Conservation (phyloP, 129 eudicot genomes). For the Lonicera japonica region DNA sequence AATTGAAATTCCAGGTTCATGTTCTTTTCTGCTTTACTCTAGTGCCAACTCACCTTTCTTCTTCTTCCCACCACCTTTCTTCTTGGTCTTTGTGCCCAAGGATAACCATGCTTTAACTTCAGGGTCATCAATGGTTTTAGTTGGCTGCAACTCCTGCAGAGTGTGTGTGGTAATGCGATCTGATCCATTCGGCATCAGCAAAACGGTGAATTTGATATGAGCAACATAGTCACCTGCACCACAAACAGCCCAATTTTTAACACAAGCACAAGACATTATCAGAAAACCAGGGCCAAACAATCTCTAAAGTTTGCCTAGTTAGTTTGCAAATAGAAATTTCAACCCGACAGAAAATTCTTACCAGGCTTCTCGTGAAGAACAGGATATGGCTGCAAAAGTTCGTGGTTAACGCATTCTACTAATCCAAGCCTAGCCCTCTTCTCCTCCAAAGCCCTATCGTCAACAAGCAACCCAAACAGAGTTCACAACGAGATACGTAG, state of each 20-base stretch:
- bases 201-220: slow-evolving; percentile 84
- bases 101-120: slow-evolving; percentile 94
- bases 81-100: slow-evolving; percentile 68
- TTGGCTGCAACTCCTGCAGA: slow-evolving; percentile 85
- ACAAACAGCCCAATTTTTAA: neutral
- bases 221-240: slow-evolving; percentile 86
- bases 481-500: neutral
- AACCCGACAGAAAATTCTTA: slow-evolving; percentile 9
- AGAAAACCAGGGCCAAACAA: neutral
- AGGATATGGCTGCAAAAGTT: slow-evolving; percentile 85
- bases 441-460: slow-evolving; percentile 72
- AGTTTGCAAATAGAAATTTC: neutral
- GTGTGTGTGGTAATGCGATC: slow-evolving; percentile 82
- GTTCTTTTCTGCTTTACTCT: neutral
- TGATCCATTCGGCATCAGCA: slow-evolving; percentile 97
- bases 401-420: slow-evolving; percentile 86
- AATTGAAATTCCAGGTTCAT: too few relatives aligned
- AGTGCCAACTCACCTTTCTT: slow-evolving; percentile 64
- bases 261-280: neutral
- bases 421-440: slow-evolving; percentile 78
- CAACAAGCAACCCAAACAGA: neutral
- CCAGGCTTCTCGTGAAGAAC: slow-evolving; percentile 90
- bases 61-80: slow-evolving; percentile 98
- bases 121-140: slow-evolving; percentile 77
- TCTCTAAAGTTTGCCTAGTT: too few relatives aligned